A percentile compares a stretch with the other conserved stretches of the same genome.
These are phyloP conservation scores for Avicennia marina DNA, from an alignment of 257 asterid genomes.

Conservation along the genomic window DNA sequence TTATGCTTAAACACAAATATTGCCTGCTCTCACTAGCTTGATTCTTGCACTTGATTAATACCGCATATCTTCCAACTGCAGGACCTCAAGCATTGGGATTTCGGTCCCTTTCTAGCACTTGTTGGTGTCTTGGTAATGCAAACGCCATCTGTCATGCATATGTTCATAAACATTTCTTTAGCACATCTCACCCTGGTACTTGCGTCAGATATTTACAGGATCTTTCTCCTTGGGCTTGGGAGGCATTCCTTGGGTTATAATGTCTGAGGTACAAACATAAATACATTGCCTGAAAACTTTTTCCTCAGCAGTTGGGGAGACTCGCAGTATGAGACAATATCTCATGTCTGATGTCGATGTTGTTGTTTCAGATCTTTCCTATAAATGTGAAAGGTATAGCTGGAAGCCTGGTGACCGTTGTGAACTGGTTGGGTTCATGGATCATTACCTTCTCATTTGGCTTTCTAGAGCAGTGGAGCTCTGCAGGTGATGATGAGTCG, in stretches of 20 bases:
- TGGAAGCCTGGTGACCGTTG: conserved; percentile 81
- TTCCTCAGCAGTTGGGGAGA: too few species aligned
- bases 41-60: conserved; percentile 10
- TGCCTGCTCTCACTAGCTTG: not conserved
- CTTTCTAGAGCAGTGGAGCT: conserved; percentile 69
- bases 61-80: conserved; percentile 23
- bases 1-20: conserved; percentile 13
- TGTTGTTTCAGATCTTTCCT: conserved; percentile 64
- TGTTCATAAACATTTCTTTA: not conserved
- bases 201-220: conserved; percentile 57
- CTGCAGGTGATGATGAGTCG: conserved; percentile 43
- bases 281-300: not conserved
- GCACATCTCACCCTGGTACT: conserved; percentile 1
- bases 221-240: conserved; percentile 88
- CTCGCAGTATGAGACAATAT: too few species aligned
- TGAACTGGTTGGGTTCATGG: conserved; percentile 88
- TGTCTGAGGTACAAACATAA: conserved; percentile 67
- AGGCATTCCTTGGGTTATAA: conserved; percentile 91
- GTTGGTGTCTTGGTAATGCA: conserved; percentile 71
- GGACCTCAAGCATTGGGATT: conserved; percentile 62
- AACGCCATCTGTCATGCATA: not conserved
- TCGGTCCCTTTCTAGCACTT: conserved; percentile 63
- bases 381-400: conserved; percentile 83
- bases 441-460: conserved; percentile 69
- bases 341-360: not conserved